Evolutionary conservation across 1,284 basidiomycete genomes (phyloP).

Genomic region (Phellopilus nigrolimitatus): DNA sequence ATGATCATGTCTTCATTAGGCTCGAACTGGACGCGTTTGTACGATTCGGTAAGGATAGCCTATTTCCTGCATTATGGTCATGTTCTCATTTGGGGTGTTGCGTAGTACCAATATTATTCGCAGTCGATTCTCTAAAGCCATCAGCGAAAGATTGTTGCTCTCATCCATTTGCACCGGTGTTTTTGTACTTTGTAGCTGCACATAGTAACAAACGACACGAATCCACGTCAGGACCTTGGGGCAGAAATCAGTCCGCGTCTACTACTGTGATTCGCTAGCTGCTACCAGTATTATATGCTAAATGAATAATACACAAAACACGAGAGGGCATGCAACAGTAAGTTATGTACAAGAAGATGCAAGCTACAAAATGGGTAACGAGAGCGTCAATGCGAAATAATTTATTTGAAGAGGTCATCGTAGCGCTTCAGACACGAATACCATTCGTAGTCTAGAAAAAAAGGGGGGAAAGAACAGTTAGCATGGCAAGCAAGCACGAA

Average conservation of each 20-base stretch:
- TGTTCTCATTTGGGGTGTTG: constrained; percentile 33
- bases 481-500: not conserved
- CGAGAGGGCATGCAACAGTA: not conserved
- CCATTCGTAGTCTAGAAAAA: constrained; percentile 61
- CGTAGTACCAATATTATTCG: constrained; percentile 68
- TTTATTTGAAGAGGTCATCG: constrained; percentile 48
- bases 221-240: not conserved
- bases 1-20: constrained; percentile 85
- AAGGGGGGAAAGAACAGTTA: constrained; percentile 1
- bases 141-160: no score
- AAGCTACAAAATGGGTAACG: not conserved
- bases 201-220: not conserved
- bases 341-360: not conserved
- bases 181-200: not conserved
- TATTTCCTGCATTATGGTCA: constrained; percentile 59
- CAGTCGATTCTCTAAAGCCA: constrained; percentile 22
- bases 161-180: no score
- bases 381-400: not conserved
- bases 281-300: not conserved
- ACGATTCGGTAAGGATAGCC: constrained; percentile 70
- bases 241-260: not conserved
- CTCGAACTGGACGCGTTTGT: constrained; percentile 89
- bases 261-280: not conserved
- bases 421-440: constrained; percentile 76
- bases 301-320: constrained; percentile 10